Conservation (phyloP, 306 rosid genomes). For the Medicago ruthenica region DNA sequence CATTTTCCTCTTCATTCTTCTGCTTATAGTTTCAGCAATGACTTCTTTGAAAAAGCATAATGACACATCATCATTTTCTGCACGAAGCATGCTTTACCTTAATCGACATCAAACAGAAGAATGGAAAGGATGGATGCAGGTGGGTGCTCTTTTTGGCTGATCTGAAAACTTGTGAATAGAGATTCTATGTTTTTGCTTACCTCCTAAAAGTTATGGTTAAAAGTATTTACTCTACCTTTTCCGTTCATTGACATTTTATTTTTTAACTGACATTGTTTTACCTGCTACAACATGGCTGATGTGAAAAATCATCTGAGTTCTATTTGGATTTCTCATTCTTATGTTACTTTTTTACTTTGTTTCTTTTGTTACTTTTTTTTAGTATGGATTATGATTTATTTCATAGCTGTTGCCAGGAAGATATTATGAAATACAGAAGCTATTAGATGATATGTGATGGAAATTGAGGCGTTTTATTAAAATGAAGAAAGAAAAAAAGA, state of each 20-base stretch:
- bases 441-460: slow-evolving; percentile 40
- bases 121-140: slow-evolving; percentile 99
- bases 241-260: slow-evolving; percentile 14
- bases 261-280: slow-evolving; percentile 8
- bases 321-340: slow-evolving; percentile 2
- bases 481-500: not conserved
- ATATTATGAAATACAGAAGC: slow-evolving; percentile 22
- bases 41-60: slow-evolving; percentile 92
- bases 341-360: slow-evolving; percentile 2
- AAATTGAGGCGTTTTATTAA: slow-evolving; percentile 38
- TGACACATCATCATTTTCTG: slow-evolving; percentile 82
- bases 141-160: slow-evolving; percentile 51
- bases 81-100: slow-evolving; percentile 82
- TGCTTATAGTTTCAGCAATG: slow-evolving; percentile 89
- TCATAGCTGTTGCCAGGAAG: slow-evolving; percentile 30
- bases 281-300: slow-evolving; percentile 19
- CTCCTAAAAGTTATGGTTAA: slow-evolving; percentile 8
- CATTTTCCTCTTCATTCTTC: slow-evolving; percentile 85
- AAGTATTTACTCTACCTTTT: slow-evolving; percentile 21
- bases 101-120: slow-evolving; percentile 99
- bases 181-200: slow-evolving; percentile 21
- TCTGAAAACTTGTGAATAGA: slow-evolving; percentile 33
- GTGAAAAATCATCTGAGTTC: slow-evolving; percentile 20
- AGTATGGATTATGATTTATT: slow-evolving; percentile 34
- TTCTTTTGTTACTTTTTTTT: slow-evolving; percentile 8